phyloP scores from a whole-genome alignment of 495 filamentous ascomycete genomes.

The Hypoxylon fuscum region DNA sequence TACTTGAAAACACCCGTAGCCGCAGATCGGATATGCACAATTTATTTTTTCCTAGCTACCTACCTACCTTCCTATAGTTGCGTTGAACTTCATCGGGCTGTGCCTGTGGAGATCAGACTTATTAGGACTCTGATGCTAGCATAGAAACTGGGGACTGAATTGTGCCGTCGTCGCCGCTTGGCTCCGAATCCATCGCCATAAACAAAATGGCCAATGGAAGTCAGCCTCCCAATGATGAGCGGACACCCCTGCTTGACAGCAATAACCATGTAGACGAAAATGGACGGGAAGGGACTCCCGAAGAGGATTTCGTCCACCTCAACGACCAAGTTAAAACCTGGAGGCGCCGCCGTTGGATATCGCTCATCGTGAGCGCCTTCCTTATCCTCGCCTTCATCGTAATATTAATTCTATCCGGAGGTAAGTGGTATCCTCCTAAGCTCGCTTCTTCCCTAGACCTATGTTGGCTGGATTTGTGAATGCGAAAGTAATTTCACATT shows the following conservation, averaged over 20 bases:
- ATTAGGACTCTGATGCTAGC: constrained; percentile 2
- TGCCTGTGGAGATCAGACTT: background rate
- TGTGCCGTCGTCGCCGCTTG: constrained; percentile 19
- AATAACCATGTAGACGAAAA: constrained; percentile 16
- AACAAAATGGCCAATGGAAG: constrained; percentile 21
- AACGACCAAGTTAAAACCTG: constrained; percentile 30
- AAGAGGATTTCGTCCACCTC: constrained; percentile 16
- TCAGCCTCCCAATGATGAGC: constrained; percentile 22
- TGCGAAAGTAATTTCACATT: too few species aligned
- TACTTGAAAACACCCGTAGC: background rate
- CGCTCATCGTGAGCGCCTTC: constrained; percentile 39
- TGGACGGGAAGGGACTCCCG: constrained; percentile 5
- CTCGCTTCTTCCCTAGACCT: background rate
- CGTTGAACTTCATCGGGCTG: constrained; percentile 7
- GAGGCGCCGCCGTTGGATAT: constrained; percentile 45
- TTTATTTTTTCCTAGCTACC: constrained; percentile 11
- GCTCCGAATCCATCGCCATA: constrained; percentile 23
- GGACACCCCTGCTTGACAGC: constrained; percentile 29
- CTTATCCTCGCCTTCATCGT: constrained; percentile 41
- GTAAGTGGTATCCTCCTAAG: constrained; percentile 23
- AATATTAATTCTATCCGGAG: constrained; percentile 41
- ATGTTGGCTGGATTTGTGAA: background rate
- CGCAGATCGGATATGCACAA: constrained; percentile 17
- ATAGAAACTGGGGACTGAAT: constrained; percentile 5
- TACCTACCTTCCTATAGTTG: too few species aligned